Conservation (phyloP, 2,329 filamentous ascomycete species). For the Sarocladium oryzae region DNA sequence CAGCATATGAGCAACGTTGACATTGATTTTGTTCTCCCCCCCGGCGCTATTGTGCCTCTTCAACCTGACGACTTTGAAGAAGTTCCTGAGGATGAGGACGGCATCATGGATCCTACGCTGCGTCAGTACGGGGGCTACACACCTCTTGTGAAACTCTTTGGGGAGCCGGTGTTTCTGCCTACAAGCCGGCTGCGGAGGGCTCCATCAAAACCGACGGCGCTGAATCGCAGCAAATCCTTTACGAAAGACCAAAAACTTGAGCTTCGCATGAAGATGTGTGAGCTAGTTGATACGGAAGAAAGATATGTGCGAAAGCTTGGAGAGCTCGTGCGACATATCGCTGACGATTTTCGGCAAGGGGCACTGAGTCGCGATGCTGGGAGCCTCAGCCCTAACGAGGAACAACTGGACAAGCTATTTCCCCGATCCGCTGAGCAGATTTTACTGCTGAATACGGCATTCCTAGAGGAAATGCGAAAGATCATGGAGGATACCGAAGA, state of each 20-base stretch:
- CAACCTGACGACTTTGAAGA: conserved; percentile 54
- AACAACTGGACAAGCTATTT: conserved; percentile 71
- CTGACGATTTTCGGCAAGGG: conserved; percentile 69
- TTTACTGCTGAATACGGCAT: conserved; percentile 71
- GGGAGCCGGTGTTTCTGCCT: conserved; percentile 78
- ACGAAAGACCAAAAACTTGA: conserved; percentile 76
- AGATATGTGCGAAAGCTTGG: conserved; percentile 86
- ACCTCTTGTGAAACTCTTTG: conserved; percentile 69
- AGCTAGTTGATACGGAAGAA: conserved; percentile 89
- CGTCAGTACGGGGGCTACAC: conserved; percentile 73
- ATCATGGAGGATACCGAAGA: conserved; percentile 80
- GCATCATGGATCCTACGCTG: conserved; percentile 56
- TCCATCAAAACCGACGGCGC: conserved; percentile 75
- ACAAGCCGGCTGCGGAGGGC: conserved; percentile 79
- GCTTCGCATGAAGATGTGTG: conserved; percentile 79
- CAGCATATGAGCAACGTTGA: conserved; percentile 82
- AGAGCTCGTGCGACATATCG: conserved; percentile 74
- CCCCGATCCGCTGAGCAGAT: conserved; percentile 76
- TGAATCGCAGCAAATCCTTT: conserved; percentile 74
- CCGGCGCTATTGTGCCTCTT: conserved; percentile 64
- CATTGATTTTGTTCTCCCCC: conserved; percentile 77
- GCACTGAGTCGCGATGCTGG: conserved; percentile 50
- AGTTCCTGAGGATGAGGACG: conserved; percentile 56
- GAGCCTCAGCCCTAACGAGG: conserved; percentile 65
- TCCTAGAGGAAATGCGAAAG: conserved; percentile 68